Evolutionary conservation across 2,329 filamentous ascomycete species (phyloP).

Genomic region (Aspergillus sp.): DNA sequence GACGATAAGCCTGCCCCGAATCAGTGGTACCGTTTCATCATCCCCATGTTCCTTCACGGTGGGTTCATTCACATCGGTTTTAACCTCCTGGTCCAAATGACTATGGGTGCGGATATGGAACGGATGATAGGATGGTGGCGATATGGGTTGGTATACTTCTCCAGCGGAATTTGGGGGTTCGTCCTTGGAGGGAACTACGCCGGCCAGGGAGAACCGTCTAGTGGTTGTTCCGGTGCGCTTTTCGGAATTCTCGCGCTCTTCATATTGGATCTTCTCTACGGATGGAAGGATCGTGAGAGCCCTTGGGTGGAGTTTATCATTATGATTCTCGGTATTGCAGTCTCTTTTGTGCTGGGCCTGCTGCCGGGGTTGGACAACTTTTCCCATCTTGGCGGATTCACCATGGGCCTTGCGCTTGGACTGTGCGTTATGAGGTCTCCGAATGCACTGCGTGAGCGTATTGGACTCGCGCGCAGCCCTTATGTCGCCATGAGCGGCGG

Average conservation of each 20-base stretch:
- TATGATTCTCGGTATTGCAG: slow-evolving; percentile 78
- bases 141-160: slow-evolving; percentile 86
- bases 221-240: slow-evolving; percentile 83
- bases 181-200: slow-evolving; percentile 94
- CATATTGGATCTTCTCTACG: slow-evolving; percentile 87
- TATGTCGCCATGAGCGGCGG: slow-evolving; percentile 67
- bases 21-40: slow-evolving; percentile 96
- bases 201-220: slow-evolving; percentile 74
- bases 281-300: slow-evolving; percentile 75
- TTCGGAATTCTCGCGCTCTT: slow-evolving; percentile 90
- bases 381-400: slow-evolving; percentile 91
- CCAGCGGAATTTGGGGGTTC: slow-evolving; percentile 91
- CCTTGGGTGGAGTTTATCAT: slow-evolving; percentile 85
- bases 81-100: slow-evolving; percentile 89
- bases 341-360: slow-evolving; percentile 89
- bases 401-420: slow-evolving; percentile 86
- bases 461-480: slow-evolving; percentile 66
- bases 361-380: slow-evolving; percentile 96
- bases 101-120: slow-evolving; percentile 90
- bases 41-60: slow-evolving; percentile 92
- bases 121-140: slow-evolving; percentile 82
- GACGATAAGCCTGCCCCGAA: slow-evolving; percentile 68
- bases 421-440: slow-evolving; percentile 88
- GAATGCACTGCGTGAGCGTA: slow-evolving; percentile 70
- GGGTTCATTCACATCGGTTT: slow-evolving; percentile 94